These are phyloP conservation scores for Venturia oleaginea DNA, from an alignment of 2,329 filamentous ascomycete species.

Conservation along the genomic window DNA sequence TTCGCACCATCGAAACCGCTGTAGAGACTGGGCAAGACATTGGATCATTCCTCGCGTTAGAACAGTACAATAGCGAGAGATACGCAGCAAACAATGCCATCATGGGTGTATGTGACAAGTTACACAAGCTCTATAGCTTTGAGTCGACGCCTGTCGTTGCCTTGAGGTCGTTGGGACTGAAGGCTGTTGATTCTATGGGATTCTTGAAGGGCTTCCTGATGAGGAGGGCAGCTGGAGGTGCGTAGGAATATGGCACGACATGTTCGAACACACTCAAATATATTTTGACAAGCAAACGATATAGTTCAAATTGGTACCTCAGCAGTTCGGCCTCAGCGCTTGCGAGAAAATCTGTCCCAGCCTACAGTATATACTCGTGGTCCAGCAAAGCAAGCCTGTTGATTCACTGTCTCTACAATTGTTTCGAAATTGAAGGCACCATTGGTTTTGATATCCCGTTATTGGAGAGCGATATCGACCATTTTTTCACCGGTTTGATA, in stretches of 20 bases:
- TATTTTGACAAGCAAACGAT: not conserved
- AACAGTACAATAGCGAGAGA: slow-evolving; percentile 70
- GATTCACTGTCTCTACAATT: too few species aligned
- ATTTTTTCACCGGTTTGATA: too few species aligned
- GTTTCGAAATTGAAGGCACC: too few species aligned
- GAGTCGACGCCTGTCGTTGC: slow-evolving; percentile 71
- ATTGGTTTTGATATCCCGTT: too few species aligned
- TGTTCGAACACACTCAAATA: too few species aligned
- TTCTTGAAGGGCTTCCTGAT: slow-evolving; percentile 81
- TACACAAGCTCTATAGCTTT: slow-evolving; percentile 86
- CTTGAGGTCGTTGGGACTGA: slow-evolving; percentile 66
- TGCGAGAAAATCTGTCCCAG: too few species aligned
- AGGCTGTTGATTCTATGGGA: slow-evolving; percentile 63
- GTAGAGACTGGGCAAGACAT: slow-evolving; percentile 81
- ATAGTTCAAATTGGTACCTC: too few species aligned
- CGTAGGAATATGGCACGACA: not conserved
- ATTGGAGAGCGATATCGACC: too few species aligned
- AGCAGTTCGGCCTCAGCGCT: too few species aligned
- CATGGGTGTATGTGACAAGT: slow-evolving; percentile 74
- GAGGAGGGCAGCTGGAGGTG: slow-evolving; percentile 47
- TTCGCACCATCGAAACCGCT: slow-evolving; percentile 63
- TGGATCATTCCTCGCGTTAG: slow-evolving; percentile 67
- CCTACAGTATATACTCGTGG: too few species aligned
- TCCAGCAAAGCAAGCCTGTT: too few species aligned
- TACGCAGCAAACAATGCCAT: slow-evolving; percentile 74